Evolutionary conservation across 257 asterid species (phyloP), one percentile per base, ranked within the genome.

Genomic region (Verbena officinalis): DNA sequence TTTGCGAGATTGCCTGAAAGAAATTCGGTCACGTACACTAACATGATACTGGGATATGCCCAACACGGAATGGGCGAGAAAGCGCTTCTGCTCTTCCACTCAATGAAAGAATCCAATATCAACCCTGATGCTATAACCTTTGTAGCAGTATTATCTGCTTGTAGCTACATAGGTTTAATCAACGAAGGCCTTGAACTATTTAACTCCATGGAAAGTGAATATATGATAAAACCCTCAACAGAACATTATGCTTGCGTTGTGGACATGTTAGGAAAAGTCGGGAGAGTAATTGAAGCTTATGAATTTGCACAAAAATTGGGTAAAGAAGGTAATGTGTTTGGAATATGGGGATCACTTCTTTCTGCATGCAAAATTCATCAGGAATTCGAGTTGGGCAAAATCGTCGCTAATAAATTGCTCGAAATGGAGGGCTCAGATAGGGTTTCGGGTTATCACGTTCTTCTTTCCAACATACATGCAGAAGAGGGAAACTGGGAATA

Each of bases 181-280:
- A 63, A 65, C 33, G 91, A 84, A 48, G 98, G 98, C 43, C 88
- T 92, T 58, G 74, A 80, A 57, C 80, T 89, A 69, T 84, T 80
- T 56, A 84, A 82, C 74, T 73, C 81, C 68, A 85, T 92, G 94
- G 85, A 73, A 30, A 75, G 58, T 46, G 77, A 80, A 57, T 78
- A 78, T 30, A 81, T 84, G 38, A 74, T 92, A 65, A 77, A 56
- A 59, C 95, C 96, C 24, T 79, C 80, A 22, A 71, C 67, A 15
- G 97, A 87, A 68, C 98, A 89, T 70, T 80, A 80, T 55, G 93
- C 88, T 62, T 87, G 97, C 55, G 57, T 87, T 55, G 90, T 87
- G 50, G 98, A 92, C 80, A 82, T 89, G 91, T 77, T 92, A 34
- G 98, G 96, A 69, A 78, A 96, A 81, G 95, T 81, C 45, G 98